These are phyloP conservation scores for Globisporangium megalacanthum DNA, from an alignment of 352 stramenopile genomes.

Conservation along the genomic window DNA sequence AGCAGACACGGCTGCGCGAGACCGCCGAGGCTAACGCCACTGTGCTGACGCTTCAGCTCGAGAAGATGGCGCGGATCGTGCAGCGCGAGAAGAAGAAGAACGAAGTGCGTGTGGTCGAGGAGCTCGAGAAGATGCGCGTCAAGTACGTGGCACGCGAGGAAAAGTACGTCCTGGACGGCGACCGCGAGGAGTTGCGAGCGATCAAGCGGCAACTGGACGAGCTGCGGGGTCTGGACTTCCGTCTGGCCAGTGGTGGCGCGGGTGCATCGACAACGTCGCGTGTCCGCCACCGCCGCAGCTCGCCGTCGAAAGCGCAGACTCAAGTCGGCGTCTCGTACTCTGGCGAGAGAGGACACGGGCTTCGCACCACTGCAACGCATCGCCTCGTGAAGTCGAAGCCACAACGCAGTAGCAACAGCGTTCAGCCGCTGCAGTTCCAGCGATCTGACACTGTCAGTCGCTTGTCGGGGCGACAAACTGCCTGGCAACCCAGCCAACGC, in stretches of 20 bases:
- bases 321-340: neutral
- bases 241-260: neutral
- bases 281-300: neutral
- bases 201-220: constrained; percentile 83
- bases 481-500: no score
- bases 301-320: neutral
- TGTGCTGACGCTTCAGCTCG: constrained; percentile 47
- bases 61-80: constrained; percentile 48
- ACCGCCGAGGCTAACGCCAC: constrained; percentile 27
- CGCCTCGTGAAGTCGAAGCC: neutral
- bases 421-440: no score
- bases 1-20: constrained; percentile 30
- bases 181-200: constrained; percentile 68
- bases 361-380: neutral
- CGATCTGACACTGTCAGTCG: no score
- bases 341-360: neutral
- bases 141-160: constrained; percentile 80
- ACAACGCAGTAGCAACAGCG: neutral
- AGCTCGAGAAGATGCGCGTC: constrained; percentile 74
- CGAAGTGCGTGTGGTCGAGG: constrained; percentile 47
- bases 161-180: constrained; percentile 69
- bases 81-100: constrained; percentile 67
- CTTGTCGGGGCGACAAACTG: no score
- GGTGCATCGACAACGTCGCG: neutral
- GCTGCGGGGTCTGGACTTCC: constrained; percentile 45